Evolutionary conservation across 352 stramenopile species (phyloP), one percentile per base, ranked within the genome.

Genomic region (Phytophthora lateralis): DNA sequence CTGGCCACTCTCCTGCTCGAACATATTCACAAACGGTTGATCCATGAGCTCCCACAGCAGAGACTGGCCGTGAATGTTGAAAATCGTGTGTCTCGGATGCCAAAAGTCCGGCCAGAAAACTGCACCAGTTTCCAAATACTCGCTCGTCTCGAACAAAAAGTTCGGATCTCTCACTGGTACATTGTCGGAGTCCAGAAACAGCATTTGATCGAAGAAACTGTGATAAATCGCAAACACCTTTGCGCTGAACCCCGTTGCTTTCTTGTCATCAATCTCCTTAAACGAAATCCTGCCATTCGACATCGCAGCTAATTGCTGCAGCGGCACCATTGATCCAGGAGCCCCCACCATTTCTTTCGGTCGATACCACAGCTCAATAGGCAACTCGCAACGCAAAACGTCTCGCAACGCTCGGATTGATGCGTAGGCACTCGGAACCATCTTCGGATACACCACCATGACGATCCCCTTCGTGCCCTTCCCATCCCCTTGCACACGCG

Each of bases 71-170:
- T 88, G 71, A 29, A 89, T 65, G 55, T 89, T 86, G 37, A 89
- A 89, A 21, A 88, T 87, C 6, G 77, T 82, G 45, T 85, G 63
- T 39, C 30, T 53, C 15, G 76, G 71, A 49, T 89, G 80, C 78
- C 78, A 91, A 58, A 88, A 89, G 32, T 91, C 80, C 6, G 82
- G 82, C 82, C 82, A 93, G 55, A 93, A 91, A 0, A 91, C 9
- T 11, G 84, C 78, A 9, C 81, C 80, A 2, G 63, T 82, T 3
- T 64, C 48, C 3, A 37, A 41, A 38, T 80, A 89, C 55, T 82
- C 76, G 4, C 37, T 29, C 1, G 58, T 55, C 2, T 73, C 48
- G 60, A 90, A 90, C 24, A 90, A 50, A 37, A 83, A 86, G 17
- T 64, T 86, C 46, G 80, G 80, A 38, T 90, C 75, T n/a, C 45